phyloP scores from a whole-genome alignment of 805 yeast genomes.

The Wickerhamiella qilinensis region DNA sequence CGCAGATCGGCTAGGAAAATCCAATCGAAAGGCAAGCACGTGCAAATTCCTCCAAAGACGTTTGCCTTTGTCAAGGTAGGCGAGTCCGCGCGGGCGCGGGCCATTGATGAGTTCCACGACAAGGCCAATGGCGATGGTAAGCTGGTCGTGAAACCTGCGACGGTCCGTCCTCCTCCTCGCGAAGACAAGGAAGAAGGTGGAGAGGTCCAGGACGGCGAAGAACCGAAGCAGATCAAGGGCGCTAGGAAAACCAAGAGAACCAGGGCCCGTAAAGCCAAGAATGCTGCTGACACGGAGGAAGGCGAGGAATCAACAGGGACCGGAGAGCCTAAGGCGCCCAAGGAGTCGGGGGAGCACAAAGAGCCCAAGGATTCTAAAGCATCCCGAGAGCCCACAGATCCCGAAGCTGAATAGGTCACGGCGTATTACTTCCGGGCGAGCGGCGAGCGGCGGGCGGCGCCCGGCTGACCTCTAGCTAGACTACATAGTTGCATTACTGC shows the following conservation, averaged over 20 bases:
- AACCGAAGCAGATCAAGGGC: neutral
- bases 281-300: neutral
- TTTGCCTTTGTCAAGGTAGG: conserved; percentile 45
- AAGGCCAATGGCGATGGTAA: conserved; percentile 47
- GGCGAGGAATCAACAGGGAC: too few relatives aligned
- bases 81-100: conserved; percentile 45
- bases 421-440: too few relatives aligned
- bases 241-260: neutral
- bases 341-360: neutral
- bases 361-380: too few relatives aligned
- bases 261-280: neutral
- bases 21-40: neutral
- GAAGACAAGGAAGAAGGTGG: neutral
- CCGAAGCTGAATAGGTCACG: too few relatives aligned
- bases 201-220: neutral
- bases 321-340: neutral
- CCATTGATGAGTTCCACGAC: conserved; percentile 59
- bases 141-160: conserved; percentile 35
- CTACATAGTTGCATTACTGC: too few relatives aligned
- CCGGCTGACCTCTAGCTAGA: too few relatives aligned
- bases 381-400: too few relatives aligned
- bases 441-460: too few relatives aligned
- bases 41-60: conserved; percentile 11
- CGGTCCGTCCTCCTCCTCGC: neutral
- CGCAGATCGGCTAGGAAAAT: conserved; percentile 5